Base-by-base conservation (phyloP, 495 filamentous ascomycete genomes). In the Penicillium parvum region DNA sequence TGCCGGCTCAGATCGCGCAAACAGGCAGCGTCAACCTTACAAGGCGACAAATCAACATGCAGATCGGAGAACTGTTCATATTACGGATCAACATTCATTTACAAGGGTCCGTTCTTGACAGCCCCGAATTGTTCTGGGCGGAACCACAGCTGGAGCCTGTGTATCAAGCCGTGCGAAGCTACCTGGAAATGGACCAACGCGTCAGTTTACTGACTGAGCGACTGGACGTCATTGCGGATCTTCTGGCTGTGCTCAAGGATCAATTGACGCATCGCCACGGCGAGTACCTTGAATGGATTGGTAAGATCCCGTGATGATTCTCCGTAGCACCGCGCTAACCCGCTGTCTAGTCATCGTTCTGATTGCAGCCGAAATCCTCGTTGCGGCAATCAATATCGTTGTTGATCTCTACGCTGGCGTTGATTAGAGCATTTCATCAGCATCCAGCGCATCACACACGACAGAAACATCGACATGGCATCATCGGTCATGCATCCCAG, bases 61-160 rank as follows among this genome's bases (percentile, higher is more conserved):
- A 96, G 59, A 95, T 98, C 43, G 92, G 92, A 60, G 87, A 98
- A 65, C 79, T 98, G 9, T 98, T 98, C 65, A 97, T 98, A 55
- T 66, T 98, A 8, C 78, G 91, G 19, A 97, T 98, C 70, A 95
- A 91, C 57, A 95, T 98, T 56, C 95, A 98, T 68, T 75, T 98
- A 9, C 95, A 98, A 64, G 94, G 94, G 26, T 90, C 84, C 18
- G 90, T 98, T 8, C 82, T 98, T n/a, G 92, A 98, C 52, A 91
- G 89, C 7, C 92, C 92, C 1, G 92, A 98, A 62, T 75, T 98
- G 15, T 96, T 98, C 78, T 98, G 92, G 92, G 86, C 89, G 28
- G 92, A 98, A 65, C 92, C 92, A 10, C 89, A 95, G 59, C 74
- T 98, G 12, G 92, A 97, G 52, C 92, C 92, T 22, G 80, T 97